phyloP scores from a whole-genome alignment of 78 protist genomes.

The Polysphondylium violaceum region DNA sequence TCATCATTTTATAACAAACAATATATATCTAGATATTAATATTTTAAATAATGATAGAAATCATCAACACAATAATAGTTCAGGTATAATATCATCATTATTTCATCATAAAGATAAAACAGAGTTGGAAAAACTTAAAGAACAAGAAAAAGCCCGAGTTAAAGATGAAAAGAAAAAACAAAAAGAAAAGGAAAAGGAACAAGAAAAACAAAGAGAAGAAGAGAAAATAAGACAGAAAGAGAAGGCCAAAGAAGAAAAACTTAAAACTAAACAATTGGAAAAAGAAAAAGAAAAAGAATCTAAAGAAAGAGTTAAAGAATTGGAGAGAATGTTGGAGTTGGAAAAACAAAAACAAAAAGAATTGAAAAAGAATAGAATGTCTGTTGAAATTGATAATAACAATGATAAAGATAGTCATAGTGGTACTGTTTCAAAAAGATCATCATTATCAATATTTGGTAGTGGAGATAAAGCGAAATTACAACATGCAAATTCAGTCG shows the following conservation, averaged over 20 bases:
- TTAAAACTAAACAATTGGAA: slow-evolving; percentile 10
- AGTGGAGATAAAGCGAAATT: background rate
- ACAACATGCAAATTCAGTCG: background rate
- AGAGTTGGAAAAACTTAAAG: background rate
- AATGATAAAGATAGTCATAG: background rate
- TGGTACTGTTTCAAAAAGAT: background rate
- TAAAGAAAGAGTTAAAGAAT: slow-evolving; percentile 5
- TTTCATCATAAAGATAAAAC: slow-evolving; percentile 5
- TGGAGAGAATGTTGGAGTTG: slow-evolving; percentile 3
- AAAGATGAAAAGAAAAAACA: slow-evolving; percentile 23
- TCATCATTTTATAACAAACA: too few species aligned
- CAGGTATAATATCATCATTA: too few species aligned
- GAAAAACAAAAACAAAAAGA: slow-evolving; percentile 7
- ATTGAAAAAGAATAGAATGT: background rate
- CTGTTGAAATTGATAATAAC: too few species aligned
- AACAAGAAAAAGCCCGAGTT: slow-evolving; percentile 1
- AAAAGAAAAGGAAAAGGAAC: background rate
- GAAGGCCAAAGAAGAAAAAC: slow-evolving; percentile 9
- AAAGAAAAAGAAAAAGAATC: slow-evolving; percentile 10
- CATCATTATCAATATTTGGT: slow-evolving; percentile 1
- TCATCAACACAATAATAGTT: too few species aligned
- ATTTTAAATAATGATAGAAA: too few species aligned
- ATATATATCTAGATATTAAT: too few species aligned
- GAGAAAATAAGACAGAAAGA: too few species aligned
- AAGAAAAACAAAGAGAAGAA: slow-evolving; percentile 1